Conservation (phyloP, 495 filamentous ascomycete genomes). For the Achaetomiella virescens region DNA sequence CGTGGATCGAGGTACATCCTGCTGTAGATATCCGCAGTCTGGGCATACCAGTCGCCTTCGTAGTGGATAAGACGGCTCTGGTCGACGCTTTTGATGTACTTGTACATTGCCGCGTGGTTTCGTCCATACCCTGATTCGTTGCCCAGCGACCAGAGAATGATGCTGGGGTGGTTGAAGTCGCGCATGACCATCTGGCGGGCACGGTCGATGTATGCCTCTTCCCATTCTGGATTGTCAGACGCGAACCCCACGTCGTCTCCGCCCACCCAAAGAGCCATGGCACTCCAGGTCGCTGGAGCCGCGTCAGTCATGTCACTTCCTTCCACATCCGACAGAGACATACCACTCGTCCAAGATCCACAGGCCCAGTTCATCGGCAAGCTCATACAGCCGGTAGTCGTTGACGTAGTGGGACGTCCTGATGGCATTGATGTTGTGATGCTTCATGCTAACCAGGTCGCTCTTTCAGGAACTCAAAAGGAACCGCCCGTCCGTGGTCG, state of each 20-base stretch:
- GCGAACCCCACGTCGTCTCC: constrained; percentile 44
- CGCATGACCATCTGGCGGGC: constrained; percentile 58
- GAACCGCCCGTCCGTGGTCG: constrained; percentile 53
- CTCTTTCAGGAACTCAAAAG: constrained; percentile 45
- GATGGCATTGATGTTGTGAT: constrained; percentile 62
- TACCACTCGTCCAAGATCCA: constrained; percentile 62
- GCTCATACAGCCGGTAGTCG: constrained; percentile 53
- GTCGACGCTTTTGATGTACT: constrained; percentile 54
- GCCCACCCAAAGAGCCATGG: constrained; percentile 55
- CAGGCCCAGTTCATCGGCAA: constrained; percentile 63
- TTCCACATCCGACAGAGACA: background rate
- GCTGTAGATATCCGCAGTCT: constrained; percentile 58
- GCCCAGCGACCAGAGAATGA: constrained; percentile 69
- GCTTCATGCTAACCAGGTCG: constrained; percentile 62
- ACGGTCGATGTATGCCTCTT: constrained; percentile 64
- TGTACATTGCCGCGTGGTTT: constrained; percentile 63
- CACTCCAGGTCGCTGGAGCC: constrained; percentile 56
- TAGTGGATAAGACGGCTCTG: constrained; percentile 58
- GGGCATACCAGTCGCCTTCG: constrained; percentile 55
- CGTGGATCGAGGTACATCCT: constrained; percentile 58
- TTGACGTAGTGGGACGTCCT: constrained; percentile 62
- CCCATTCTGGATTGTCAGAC: constrained; percentile 63
- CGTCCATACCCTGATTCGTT: constrained; percentile 67
- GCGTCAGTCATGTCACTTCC: background rate
- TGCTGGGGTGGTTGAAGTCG: constrained; percentile 60